Evolutionary conservation across 495 filamentous ascomycete species (phyloP).

Genomic region (Lasiosphaeria miniovina): DNA sequence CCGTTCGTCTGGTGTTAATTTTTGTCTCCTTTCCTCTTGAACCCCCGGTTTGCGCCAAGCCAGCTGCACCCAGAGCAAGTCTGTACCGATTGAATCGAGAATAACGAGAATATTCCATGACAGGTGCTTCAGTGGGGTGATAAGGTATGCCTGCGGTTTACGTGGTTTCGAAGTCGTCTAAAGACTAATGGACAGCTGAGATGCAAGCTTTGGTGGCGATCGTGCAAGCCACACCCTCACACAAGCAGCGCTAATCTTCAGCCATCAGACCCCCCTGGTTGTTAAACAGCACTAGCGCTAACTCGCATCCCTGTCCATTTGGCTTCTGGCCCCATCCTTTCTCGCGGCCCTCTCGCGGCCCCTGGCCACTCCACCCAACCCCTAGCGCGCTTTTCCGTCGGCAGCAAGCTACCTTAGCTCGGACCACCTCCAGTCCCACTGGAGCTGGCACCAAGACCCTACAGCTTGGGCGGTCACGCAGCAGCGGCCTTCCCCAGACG

Average conservation of each 20-base stretch:
- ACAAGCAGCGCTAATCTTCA: not conserved
- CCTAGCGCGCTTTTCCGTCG: constrained; percentile 7
- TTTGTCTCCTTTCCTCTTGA: too few species aligned
- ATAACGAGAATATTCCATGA: too few species aligned
- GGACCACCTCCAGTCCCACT: constrained; percentile 15
- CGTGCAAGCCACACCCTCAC: constrained; percentile 14
- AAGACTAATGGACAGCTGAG: not conserved
- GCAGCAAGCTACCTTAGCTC: constrained; percentile 13
- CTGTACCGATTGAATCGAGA: too few species aligned
- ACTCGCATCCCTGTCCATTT: constrained; percentile 19
- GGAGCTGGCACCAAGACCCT: constrained; percentile 7
- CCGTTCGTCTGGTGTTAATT: too few species aligned
- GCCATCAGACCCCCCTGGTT: constrained; percentile 4
- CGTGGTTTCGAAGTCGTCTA: too few species aligned
- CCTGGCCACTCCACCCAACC: constrained; percentile 1
- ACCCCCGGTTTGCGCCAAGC: too few species aligned
- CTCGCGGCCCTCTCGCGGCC: constrained; percentile 1
- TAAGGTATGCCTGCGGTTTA: too few species aligned
- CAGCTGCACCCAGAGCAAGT: too few species aligned
- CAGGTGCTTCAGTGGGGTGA: too few species aligned
- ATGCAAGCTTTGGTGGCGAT: not conserved
- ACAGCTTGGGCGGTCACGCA: constrained; percentile 22
- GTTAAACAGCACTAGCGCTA: constrained; percentile 18
- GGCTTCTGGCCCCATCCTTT: constrained; percentile 19
- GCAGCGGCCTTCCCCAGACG: constrained; percentile 18